A percentile compares a stretch with the other conserved stretches of the same genome.
Evolutionary conservation across 495 filamentous ascomycete species (phyloP).

Genomic region (Sordaria brevicollis): DNA sequence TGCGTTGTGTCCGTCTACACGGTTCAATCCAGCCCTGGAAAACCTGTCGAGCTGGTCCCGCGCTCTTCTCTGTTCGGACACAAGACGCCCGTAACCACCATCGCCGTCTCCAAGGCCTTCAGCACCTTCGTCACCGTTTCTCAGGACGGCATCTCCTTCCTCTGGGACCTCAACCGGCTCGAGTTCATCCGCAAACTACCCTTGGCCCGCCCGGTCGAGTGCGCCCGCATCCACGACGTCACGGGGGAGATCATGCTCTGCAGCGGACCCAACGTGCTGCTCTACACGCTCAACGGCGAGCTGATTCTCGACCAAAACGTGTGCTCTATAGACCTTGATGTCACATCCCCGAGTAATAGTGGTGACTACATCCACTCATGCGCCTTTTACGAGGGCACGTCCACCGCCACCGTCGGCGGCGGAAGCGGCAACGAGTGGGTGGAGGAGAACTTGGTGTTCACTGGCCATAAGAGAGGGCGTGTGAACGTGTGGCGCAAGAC

Average conservation of each 20-base stretch:
- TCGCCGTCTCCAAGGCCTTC: conserved; percentile 80
- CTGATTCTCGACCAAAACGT: conserved; percentile 70
- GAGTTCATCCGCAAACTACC: conserved; percentile 74
- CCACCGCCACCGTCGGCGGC: not conserved
- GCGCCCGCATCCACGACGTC: conserved; percentile 78
- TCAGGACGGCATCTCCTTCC: conserved; percentile 66
- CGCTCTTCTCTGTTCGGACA: conserved; percentile 81
- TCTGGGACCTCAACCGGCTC: conserved; percentile 90
- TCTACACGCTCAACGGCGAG: conserved; percentile 88
- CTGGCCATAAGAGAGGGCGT: conserved; percentile 72
- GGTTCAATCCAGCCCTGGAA: conserved; percentile 42
- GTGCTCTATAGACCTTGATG: conserved; percentile 40
- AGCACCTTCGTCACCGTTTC: conserved; percentile 75
- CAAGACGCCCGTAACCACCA: conserved; percentile 62
- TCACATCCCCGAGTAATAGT: conserved; percentile 35
- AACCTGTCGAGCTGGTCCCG: conserved; percentile 70
- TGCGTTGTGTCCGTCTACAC: conserved; percentile 82
- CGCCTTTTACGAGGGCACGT: conserved; percentile 78
- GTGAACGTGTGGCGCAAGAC: conserved; percentile 63
- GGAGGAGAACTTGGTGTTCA: conserved; percentile 76
- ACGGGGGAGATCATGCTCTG: conserved; percentile 82
- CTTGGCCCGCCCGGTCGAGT: conserved; percentile 42
- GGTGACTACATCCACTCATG: conserved; percentile 71
- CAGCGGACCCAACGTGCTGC: conserved; percentile 54
- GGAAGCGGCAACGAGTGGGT: conserved; percentile 83